phyloP scores from a whole-genome alignment of 1,139 yeast species.

The Saccharomyces pastorianus region DNA sequence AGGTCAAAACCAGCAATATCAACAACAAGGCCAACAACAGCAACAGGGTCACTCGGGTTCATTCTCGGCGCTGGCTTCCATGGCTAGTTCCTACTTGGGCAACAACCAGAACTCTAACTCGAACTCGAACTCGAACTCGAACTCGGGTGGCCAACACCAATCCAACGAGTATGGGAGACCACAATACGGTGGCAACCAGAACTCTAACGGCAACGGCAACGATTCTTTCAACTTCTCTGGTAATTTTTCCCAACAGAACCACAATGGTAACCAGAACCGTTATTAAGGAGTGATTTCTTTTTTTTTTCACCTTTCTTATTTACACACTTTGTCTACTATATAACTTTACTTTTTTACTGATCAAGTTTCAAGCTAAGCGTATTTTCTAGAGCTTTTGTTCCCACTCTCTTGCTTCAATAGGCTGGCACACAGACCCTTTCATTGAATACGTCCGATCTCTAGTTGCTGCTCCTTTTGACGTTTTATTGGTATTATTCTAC shows the following conservation, averaged over 20 bases:
- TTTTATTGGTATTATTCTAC: neutral
- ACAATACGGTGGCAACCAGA: neutral
- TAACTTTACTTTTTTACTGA: neutral
- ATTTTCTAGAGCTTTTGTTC: neutral
- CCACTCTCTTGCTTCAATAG: neutral
- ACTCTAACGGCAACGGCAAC: neutral
- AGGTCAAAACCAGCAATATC: conserved; percentile 3
- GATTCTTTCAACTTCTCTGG: conserved; percentile 3
- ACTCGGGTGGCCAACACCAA: neutral
- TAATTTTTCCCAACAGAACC: conserved; percentile 1
- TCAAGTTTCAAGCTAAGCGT: neutral
- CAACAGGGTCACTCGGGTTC: conserved; percentile 3
- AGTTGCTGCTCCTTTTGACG: neutral
- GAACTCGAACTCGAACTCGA: neutral
- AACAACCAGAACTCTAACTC: neutral
- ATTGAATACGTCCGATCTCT: neutral
- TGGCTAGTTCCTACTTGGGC: conserved; percentile 11
- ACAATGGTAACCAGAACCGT: neutral
- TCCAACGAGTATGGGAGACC: neutral
- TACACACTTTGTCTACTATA: neutral
- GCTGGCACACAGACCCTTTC: neutral
- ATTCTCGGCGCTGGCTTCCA: conserved; percentile 10
- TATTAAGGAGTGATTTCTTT: neutral
- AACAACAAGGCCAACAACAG: conserved; percentile 2
- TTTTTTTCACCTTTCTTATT: neutral